Evolutionary conservation across 2,329 filamentous ascomycete species (phyloP).

Genomic region (Fonsecaea nubica): DNA sequence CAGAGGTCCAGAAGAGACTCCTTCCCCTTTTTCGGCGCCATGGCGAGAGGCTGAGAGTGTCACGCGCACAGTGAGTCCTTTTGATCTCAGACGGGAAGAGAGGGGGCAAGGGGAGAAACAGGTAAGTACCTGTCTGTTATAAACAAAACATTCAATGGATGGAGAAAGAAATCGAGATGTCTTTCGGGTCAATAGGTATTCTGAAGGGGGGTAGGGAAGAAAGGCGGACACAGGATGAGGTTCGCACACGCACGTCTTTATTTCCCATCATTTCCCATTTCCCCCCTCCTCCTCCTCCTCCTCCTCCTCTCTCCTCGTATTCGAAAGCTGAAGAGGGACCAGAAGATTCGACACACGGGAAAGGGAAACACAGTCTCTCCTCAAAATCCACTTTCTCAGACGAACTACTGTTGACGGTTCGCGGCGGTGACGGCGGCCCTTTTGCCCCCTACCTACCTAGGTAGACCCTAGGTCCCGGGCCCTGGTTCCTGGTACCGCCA

Average conservation of each 20-base stretch:
- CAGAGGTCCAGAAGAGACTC: constrained; percentile 60
- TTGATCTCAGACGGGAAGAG: not conserved
- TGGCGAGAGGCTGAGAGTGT: constrained; percentile 8
- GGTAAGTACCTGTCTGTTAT: not conserved
- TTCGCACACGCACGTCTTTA: not conserved
- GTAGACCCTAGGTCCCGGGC: no score
- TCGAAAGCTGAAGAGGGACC: not conserved
- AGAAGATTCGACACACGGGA: constrained; percentile 3
- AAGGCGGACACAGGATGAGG: not conserved
- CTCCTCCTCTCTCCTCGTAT: not conserved
- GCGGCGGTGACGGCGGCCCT: not conserved
- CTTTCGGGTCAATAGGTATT: no score
- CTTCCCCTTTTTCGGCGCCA: constrained; percentile 37
- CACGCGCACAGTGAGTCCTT: not conserved
- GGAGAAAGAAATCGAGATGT: not conserved
- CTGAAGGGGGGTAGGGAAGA: not conserved
- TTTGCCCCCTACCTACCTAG: no score
- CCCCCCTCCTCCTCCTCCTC: no score
- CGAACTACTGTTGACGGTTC: not conserved
- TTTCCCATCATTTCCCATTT: not conserved
- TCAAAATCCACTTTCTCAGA: not conserved
- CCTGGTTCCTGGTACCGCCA: constrained; percentile 1
- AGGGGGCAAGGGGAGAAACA: not conserved
- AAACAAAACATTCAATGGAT: not conserved
- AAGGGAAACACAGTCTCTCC: not conserved